These are phyloP conservation scores for Aspergillus ruber DNA, from an alignment of 2,329 filamentous ascomycete species.

Conservation along the genomic window DNA sequence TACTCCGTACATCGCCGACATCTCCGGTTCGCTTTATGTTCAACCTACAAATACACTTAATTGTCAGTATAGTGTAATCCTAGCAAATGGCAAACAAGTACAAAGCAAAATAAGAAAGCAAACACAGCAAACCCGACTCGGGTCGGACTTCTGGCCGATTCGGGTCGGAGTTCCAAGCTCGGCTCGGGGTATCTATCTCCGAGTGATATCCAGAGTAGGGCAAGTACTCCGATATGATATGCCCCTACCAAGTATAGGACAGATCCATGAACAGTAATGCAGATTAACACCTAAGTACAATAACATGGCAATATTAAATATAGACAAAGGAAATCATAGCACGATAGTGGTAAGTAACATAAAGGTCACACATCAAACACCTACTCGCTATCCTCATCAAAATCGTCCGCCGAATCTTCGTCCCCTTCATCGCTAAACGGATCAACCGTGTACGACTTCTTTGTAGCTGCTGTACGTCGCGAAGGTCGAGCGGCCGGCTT, in stretches of 20 bases:
- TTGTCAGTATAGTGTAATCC: not conserved
- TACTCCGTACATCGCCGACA: not conserved
- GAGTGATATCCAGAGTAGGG: not conserved
- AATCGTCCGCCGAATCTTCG: slow-evolving; percentile 33
- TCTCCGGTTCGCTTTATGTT: too few relatives aligned
- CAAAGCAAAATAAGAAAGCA: too few relatives aligned
- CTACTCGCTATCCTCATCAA: slow-evolving; percentile 29
- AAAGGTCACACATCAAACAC: not conserved
- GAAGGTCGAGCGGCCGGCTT: slow-evolving; percentile 32
- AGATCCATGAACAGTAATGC: not conserved
- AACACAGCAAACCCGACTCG: not conserved
- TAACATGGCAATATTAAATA: not conserved
- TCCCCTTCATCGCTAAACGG: slow-evolving; percentile 34
- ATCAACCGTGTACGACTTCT: slow-evolving; percentile 39
- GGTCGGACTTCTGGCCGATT: not conserved
- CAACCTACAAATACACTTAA: not conserved
- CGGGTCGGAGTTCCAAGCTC: not conserved
- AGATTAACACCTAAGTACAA: not conserved
- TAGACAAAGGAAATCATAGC: not conserved
- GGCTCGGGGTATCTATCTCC: not conserved
- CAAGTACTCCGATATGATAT: not conserved
- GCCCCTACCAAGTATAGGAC: not conserved
- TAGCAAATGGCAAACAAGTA: not conserved
- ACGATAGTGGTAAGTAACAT: not conserved
- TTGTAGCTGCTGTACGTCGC: slow-evolving; percentile 34